Evolutionary conservation across 2,329 filamentous ascomycete species (phyloP), one percentile per base, ranked within the genome.

Genomic region (Alternaria arborescens): DNA sequence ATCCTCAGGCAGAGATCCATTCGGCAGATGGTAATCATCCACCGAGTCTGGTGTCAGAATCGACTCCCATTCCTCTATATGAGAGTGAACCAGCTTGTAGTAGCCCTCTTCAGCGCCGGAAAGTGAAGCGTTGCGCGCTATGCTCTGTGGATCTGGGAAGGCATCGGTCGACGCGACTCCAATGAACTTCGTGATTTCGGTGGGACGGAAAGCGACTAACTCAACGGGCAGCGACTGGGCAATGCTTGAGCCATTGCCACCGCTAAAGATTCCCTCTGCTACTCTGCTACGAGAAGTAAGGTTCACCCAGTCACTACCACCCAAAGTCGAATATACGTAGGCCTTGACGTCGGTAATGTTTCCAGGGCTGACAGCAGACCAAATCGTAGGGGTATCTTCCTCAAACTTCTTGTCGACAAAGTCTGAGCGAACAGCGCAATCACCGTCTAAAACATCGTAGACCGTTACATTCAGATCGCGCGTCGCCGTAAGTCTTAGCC

Each of bases 91-190:
- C 1, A 88, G 81, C 1, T 75, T 72, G n/a, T 82, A 75, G 66
- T 85, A 92, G 0, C 89, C 90, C 30, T 77, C 77, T 5, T 77
- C 68, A 55, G 82, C 79, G 40, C 82, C 89, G 2, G 77, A 74
- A 6, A 80, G 70, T 0, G 85, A 87, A 2, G 88, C 88, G 6
- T 82, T 73, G 58, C 82, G 81, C 2, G 90, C 90, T 1, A 83
- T 81, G 2, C 74, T 68, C 58, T 85, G 79, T 0, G 89, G 85
- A 62, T 89, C 78, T 0, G 78, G 62, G 69, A 91, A 92, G 0
- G 88, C 89, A 74, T 92, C 90, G 0, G 85, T 85, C 1, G 89
- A 91, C 4, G 90, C 89, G 50, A 83, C 85, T 28, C 90, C 90
- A 16, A 92, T 83, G 65, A 85, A 92, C 70, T 93, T 93, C 47